Conservation (phyloP, 352 stramenopile species). For the Thalassiosira exigua region DNA sequence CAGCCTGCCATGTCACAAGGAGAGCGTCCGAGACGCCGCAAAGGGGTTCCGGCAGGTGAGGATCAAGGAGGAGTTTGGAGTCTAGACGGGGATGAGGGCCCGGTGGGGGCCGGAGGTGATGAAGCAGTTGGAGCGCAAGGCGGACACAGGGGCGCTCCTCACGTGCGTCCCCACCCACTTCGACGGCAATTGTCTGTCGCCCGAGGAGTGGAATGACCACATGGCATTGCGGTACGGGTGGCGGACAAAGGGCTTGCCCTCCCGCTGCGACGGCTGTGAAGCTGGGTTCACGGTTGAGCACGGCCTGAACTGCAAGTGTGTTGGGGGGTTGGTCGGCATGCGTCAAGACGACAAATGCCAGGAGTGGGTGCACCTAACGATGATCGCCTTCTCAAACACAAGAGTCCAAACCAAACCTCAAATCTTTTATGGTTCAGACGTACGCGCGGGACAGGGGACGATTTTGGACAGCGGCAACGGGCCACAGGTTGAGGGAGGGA, state of each 20-base stretch:
- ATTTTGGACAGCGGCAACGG: background rate
- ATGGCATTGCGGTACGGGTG: slow-evolving; percentile 36
- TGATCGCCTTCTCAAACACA: background rate
- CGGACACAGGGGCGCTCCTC: too few relatives aligned
- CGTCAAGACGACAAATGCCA: slow-evolving; percentile 46
- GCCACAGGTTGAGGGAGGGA: background rate
- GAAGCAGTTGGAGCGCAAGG: too few relatives aligned
- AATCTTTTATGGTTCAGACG: slow-evolving; percentile 16
- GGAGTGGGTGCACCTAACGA: slow-evolving; percentile 31
- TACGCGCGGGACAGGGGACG: background rate
- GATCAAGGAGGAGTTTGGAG: too few relatives aligned
- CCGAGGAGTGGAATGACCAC: slow-evolving; percentile 45
- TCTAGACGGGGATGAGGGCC: too few relatives aligned
- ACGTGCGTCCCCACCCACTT: too few relatives aligned
- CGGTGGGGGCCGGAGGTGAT: too few relatives aligned
- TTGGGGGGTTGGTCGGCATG: slow-evolving; percentile 44
- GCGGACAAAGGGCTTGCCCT: slow-evolving; percentile 12
- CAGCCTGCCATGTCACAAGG: too few relatives aligned
- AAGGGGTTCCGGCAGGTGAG: too few relatives aligned
- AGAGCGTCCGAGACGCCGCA: too few relatives aligned
- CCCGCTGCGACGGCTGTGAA: slow-evolving; percentile 46
- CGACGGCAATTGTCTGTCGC: slow-evolving; percentile 41
- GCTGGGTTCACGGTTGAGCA: slow-evolving; percentile 45
- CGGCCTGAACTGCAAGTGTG: slow-evolving; percentile 36
- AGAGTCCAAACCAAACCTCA: slow-evolving; percentile 24